Conservation (phyloP, 2,329 filamentous ascomycete species). For the Diplodia mutila region DNA sequence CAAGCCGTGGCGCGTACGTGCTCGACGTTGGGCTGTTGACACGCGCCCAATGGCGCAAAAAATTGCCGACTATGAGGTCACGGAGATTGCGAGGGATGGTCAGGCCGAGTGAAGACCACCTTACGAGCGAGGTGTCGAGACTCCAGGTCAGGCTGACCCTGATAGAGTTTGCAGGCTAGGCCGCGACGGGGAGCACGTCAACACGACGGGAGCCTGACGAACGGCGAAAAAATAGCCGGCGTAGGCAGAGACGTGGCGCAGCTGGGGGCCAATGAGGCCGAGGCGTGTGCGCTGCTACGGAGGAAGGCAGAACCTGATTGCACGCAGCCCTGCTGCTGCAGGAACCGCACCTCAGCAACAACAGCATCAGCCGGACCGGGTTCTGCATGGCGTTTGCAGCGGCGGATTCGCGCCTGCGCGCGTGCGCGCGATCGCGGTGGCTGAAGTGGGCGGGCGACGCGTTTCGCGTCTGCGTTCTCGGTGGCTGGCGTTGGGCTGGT, state of each 20-base stretch:
- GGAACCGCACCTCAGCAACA: conserved; percentile 6
- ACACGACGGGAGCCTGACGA: conserved; percentile 14
- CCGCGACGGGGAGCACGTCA: neutral
- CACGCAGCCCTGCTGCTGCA: neutral
- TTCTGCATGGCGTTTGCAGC: neutral
- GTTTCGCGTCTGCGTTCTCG: conserved; percentile 2
- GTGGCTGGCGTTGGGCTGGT: conserved; percentile 25
- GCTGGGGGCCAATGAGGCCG: conserved; percentile 1
- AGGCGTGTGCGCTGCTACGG: neutral
- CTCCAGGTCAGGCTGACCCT: conserved; percentile 6
- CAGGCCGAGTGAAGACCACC: neutral
- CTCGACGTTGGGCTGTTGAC: neutral
- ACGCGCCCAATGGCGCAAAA: conserved; percentile 1
- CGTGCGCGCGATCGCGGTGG: neutral
- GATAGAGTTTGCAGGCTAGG: neutral
- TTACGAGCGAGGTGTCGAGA: neutral
- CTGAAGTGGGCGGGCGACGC: neutral
- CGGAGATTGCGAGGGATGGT: neutral
- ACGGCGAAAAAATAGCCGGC: neutral
- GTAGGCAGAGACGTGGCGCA: conserved; percentile 3
- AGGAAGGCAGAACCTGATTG: neutral
- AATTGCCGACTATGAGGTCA: neutral
- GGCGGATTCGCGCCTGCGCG: neutral
- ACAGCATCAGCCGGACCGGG: neutral
- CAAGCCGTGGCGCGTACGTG: neutral